Conservation (phyloP, 257 asterid species). For the Pogostemon cablin region DNA sequence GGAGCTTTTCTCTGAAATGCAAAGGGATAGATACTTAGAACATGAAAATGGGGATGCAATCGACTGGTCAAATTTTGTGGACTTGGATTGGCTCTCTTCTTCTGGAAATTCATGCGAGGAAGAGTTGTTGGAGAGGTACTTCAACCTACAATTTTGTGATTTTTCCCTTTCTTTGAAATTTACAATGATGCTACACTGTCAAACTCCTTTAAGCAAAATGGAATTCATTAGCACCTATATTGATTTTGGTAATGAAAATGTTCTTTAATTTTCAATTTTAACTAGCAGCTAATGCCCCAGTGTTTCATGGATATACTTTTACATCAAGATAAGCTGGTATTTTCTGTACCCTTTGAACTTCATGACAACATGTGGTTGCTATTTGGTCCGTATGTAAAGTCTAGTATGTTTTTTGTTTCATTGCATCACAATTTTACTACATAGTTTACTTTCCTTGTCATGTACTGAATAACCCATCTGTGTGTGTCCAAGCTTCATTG, state of each 20-base stretch:
- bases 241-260: slow-evolving; percentile 22
- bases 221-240: slow-evolving; percentile 11
- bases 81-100: slow-evolving; percentile 95
- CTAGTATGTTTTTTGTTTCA: neutral
- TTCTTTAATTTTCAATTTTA: slow-evolving; percentile 14
- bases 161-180: neutral
- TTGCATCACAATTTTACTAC: neutral
- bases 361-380: neutral
- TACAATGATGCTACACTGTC: slow-evolving; percentile 7
- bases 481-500: neutral
- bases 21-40: slow-evolving; percentile 55
- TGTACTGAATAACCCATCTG: slow-evolving; percentile 15
- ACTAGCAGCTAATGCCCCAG: slow-evolving; percentile 3
- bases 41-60: slow-evolving; percentile 64
- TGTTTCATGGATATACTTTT: slow-evolving; percentile 15
- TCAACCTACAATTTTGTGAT: slow-evolving; percentile 19
- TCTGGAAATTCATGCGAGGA: slow-evolving; percentile 93
- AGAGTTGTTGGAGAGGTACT: slow-evolving; percentile 85
- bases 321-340: slow-evolving; percentile 8
- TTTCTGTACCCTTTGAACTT: slow-evolving; percentile 10
- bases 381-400: slow-evolving; percentile 25
- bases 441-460: slow-evolving; percentile 8
- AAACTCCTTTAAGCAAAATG: neutral
- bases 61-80: slow-evolving; percentile 90
- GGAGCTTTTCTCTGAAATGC: slow-evolving; percentile 65